Conservation (phyloP, 345 rosid genomes). For the Citrus sinensis region DNA sequence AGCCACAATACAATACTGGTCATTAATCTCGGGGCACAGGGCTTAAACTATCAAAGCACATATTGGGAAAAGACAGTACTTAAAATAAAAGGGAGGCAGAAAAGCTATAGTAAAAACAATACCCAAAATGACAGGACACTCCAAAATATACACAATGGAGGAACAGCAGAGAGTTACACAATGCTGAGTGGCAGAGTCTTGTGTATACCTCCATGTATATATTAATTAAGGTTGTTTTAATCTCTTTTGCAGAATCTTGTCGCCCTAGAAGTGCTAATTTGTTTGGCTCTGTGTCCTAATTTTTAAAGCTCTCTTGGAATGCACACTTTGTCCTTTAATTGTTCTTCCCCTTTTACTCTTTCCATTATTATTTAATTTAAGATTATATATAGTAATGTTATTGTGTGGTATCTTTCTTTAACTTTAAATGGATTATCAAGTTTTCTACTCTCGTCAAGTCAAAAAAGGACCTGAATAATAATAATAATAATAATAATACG, state of each 20-base stretch:
- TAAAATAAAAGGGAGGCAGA: neutral
- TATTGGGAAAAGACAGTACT: slow-evolving; percentile 18
- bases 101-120: neutral
- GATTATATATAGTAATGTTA: neutral
- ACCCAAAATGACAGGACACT: neutral
- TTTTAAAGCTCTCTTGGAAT: slow-evolving; percentile 12
- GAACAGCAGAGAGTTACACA: neutral
- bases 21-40: neutral
- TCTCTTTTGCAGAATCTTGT: neutral
- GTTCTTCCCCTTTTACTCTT: neutral
- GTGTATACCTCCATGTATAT: too few relatives aligned
- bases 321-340: slow-evolving; percentile 19
- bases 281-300: neutral
- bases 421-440: neutral
- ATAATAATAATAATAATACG: too few relatives aligned
- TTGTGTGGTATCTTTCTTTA: too few relatives aligned
- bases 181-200: neutral
- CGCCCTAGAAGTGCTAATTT: neutral
- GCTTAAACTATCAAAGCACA: neutral
- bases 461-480: neutral
- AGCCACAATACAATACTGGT: neutral
- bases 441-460: neutral
- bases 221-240: neutral
- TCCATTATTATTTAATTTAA: neutral
- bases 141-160: too few relatives aligned